Base-by-base conservation (phyloP, 1,139 yeast species). In the Wickerhamomyces sp. region DNA sequence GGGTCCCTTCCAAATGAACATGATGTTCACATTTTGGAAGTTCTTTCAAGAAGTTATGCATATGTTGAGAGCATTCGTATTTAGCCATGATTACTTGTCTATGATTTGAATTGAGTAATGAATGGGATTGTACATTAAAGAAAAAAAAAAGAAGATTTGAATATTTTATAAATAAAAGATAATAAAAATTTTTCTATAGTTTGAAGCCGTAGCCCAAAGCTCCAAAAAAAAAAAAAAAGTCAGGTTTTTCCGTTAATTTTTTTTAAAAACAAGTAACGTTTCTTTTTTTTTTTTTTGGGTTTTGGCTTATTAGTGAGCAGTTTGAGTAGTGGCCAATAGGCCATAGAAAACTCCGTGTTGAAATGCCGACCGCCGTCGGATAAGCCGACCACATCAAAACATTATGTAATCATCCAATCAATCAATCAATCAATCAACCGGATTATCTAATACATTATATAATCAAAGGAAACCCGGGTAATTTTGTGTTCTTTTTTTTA, bases 1-100 rank as follows among this genome's bases (percentile, higher is more conserved):
- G 65, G 33, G 94, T 85, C 34, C 95, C 95, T 68, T 85, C 94
- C 44, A 85, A 64, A 63, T 85, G 94, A 45, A 85, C 78, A 59
- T 85, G 94, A 60, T 85, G 93, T 63, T 85, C 94, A 69, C 93
- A 85, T 63, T 85, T 85, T 46, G 94, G 93, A 40, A 85, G 68
- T 53, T 82, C 89, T 37, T 65, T 67, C 45, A 85, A 72, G 63
- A 84, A 85, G 42, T 59, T 52, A 38, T 53, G 49, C 53, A 57
- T 55, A 34, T 52, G 53, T 8, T 46, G 46, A 13, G 49, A 36
- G 42, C 60, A 54, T 38, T 51, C 52, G 40, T 45, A 41, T n/a
- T 39, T 39, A 8, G 48, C 49, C 48, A 47, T 47, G 15, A 9
- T 34, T 36, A 5, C 23, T 18, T 18, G 23, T 18, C 23, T 4